A percentile compares a stretch with the other conserved stretches of the same genome.
phyloP scores from a whole-genome alignment of 1,139 yeast genomes.

The Meyerozyma carpophila region DNA sequence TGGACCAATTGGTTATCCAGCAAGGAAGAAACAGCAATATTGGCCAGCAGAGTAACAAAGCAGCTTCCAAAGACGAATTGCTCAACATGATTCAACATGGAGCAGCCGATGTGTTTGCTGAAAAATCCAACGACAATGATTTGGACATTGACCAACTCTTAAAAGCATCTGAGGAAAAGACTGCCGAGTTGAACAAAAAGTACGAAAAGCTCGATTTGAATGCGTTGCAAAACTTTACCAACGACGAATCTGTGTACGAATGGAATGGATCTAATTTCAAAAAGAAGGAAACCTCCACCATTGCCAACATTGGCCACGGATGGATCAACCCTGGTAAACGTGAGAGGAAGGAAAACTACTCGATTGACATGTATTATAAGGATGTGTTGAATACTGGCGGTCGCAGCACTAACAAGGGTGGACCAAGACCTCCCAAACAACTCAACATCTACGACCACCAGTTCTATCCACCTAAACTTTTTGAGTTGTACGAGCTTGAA shows the following conservation, averaged over 20 bases:
- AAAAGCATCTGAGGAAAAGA: conserved; percentile 56
- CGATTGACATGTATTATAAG: conserved; percentile 73
- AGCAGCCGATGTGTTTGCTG: conserved; percentile 57
- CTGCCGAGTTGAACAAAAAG: conserved; percentile 56
- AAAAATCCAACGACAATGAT: conserved; percentile 33
- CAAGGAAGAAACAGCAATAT: conserved; percentile 54
- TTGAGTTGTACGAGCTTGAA: conserved; percentile 62
- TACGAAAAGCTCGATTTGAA: conserved; percentile 65
- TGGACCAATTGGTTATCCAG: conserved; percentile 78
- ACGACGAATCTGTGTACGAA: conserved; percentile 67
- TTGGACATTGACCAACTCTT: conserved; percentile 62
- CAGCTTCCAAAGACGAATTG: conserved; percentile 62
- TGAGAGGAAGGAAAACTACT: conserved; percentile 74
- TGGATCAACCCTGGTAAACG: conserved; percentile 77
- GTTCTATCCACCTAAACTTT: conserved; percentile 57
- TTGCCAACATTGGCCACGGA: conserved; percentile 39
- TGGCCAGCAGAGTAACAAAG: conserved; percentile 32
- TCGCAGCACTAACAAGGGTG: conserved; percentile 33
- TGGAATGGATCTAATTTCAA: conserved; percentile 84
- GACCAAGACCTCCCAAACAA: conserved; percentile 65
- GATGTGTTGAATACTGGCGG: conserved; percentile 71
- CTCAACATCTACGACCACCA: conserved; percentile 70
- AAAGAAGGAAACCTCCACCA: conserved; percentile 48
- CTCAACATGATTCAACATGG: conserved; percentile 80
- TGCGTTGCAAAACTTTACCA: conserved; percentile 68